These are phyloP conservation scores for Nepenthes mirabilis DNA, from an alignment of 148 eudicot species.

Conservation along the genomic window DNA sequence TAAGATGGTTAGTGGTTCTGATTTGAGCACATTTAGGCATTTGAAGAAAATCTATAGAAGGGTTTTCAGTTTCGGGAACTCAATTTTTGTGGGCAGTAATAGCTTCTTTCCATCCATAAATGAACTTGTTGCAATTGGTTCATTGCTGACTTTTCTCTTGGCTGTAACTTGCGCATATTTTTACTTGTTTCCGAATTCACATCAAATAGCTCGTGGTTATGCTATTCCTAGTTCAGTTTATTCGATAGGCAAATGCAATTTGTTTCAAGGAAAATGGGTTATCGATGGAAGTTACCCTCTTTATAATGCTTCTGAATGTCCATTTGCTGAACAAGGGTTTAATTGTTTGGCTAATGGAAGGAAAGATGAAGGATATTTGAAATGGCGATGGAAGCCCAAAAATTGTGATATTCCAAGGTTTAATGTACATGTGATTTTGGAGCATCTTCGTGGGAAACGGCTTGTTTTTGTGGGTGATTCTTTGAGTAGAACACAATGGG, in stretches of 20 bases:
- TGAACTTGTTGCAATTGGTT: conserved; percentile 23
- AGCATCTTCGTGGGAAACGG: conserved; percentile 54
- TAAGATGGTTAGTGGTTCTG: conserved; percentile 13
- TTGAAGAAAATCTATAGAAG: conserved; percentile 26
- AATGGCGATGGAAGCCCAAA: conserved; percentile 90
- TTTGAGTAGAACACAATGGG: conserved; percentile 92
- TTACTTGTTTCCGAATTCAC: conserved; percentile 21
- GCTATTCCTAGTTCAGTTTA: conserved; percentile 11
- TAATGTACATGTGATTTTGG: conserved; percentile 30
- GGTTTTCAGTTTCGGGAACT: conserved; percentile 31
- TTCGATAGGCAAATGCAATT: conserved; percentile 35
- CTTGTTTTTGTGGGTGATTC: conserved; percentile 94
- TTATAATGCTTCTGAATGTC: conserved; percentile 79
- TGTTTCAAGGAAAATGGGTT: conserved; percentile 85
- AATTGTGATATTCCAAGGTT: conserved; percentile 60
- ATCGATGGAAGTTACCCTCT: conserved; percentile 56
- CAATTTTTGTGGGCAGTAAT: conserved; percentile 22
- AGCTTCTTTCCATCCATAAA: conserved; percentile 23
- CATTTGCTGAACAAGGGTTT: conserved; percentile 71
- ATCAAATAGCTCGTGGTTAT: conserved; percentile 14
- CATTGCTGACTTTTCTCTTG: conserved; percentile 28
- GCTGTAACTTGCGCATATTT: conserved; percentile 36
- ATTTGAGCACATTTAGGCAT: conserved; percentile 27
- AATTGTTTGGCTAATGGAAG: conserved; percentile 80
- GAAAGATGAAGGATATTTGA: conserved; percentile 45